Evolutionary conservation across 2,329 filamentous ascomycete genomes (phyloP).

Genomic region (Beauveria pseudobassiana): DNA sequence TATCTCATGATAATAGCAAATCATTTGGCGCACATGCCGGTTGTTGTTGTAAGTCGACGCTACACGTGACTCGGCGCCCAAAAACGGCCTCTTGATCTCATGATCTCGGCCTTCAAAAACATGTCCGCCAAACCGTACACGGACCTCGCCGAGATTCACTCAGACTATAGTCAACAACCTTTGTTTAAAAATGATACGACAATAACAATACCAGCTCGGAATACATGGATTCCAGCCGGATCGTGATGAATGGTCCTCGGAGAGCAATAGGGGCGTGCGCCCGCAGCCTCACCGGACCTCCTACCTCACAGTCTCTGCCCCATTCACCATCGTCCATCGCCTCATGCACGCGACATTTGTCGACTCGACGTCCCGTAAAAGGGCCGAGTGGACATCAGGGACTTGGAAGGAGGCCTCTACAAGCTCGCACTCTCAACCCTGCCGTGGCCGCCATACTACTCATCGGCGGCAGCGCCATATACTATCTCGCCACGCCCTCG

Average conservation of each 20-base stretch:
- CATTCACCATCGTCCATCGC: background rate
- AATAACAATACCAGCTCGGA: background rate
- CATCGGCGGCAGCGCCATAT: slow-evolving; percentile 17
- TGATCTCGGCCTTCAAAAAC: background rate
- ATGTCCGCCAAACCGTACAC: background rate
- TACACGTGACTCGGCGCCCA: slow-evolving; percentile 8
- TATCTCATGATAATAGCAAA: background rate
- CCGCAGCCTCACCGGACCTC: background rate
- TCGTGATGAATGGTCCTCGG: background rate
- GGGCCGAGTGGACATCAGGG: background rate
- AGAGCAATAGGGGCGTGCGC: background rate
- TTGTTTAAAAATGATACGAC: background rate
- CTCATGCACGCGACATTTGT: background rate
- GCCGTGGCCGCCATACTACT: slow-evolving; percentile 17
- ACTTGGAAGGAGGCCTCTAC: slow-evolving; percentile 21
- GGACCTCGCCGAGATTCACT: background rate
- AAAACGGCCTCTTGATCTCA: background rate
- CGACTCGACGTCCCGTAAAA: background rate
- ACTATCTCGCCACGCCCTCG: slow-evolving; percentile 21
- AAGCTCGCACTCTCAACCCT: slow-evolving; percentile 19
- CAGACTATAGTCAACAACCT: background rate
- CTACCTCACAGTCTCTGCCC: background rate
- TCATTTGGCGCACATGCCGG: background rate
- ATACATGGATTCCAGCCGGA: background rate
- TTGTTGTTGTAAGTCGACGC: background rate